Conservation (phyloP, 805 yeast genomes). For the Naumovozyma castellii region DNA sequence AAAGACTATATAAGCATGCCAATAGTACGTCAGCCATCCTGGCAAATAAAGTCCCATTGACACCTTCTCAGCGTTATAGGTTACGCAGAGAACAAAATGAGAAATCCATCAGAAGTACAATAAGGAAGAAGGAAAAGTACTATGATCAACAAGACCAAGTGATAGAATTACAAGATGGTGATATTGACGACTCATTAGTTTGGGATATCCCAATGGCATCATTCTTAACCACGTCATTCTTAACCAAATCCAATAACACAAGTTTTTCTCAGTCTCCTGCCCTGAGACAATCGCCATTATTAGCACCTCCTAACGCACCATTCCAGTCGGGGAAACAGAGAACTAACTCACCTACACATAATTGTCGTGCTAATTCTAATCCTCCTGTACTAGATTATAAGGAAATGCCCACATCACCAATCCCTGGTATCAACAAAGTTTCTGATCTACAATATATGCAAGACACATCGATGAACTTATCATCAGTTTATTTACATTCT, state of each 20-base stretch:
- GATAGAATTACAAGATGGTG: constrained; percentile 18
- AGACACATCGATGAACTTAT: constrained; percentile 32
- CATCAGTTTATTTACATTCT: constrained; percentile 35
- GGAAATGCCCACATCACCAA: constrained; percentile 39
- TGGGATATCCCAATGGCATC: constrained; percentile 48
- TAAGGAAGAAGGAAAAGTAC: constrained; percentile 31
- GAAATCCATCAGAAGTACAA: constrained; percentile 25
- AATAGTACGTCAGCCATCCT: constrained; percentile 11
- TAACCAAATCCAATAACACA: constrained; percentile 4
- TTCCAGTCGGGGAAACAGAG: background rate
- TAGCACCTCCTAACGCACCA: background rate
- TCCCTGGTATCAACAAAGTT: constrained; percentile 34
- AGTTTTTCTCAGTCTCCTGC: background rate
- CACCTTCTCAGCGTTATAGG: constrained; percentile 37
- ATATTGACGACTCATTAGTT: constrained; percentile 35
- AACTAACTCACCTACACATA: background rate
- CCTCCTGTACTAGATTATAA: constrained; percentile 21
- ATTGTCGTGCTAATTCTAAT: constrained; percentile 16
- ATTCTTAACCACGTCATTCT: constrained; percentile 24
- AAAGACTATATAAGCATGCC: constrained; percentile 5
- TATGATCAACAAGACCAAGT: constrained; percentile 29
- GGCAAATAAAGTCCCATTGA: constrained; percentile 15
- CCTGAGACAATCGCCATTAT: background rate
- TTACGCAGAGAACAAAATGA: constrained; percentile 32
- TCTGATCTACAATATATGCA: constrained; percentile 27